Evolutionary conservation across 2,329 filamentous ascomycete species (phyloP).

Genomic region (Volutella citrinella): DNA sequence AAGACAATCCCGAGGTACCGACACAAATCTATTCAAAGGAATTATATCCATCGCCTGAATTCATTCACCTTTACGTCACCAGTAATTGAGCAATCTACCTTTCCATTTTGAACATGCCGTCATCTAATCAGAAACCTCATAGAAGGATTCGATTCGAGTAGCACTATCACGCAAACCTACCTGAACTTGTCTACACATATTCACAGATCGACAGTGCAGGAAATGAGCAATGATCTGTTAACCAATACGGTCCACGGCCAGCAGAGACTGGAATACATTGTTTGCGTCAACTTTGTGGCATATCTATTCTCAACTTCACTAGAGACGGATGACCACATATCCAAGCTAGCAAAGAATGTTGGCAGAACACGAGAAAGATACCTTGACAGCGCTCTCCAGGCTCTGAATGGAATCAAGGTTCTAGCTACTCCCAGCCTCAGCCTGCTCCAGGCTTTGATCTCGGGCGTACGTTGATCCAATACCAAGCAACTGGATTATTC

Average conservation of each 20-base stretch:
- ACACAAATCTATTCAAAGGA: not conserved
- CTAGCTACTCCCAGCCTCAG: not conserved
- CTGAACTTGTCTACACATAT: not conserved
- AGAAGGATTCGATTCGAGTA: not conserved
- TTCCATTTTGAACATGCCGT: too few relatives aligned
- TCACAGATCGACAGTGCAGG: not conserved
- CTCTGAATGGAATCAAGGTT: slow-evolving; percentile 1
- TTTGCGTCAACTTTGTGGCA: slow-evolving; percentile 3
- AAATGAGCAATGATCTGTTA: not conserved
- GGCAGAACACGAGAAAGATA: slow-evolving; percentile 2
- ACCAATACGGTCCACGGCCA: slow-evolving; percentile 4
- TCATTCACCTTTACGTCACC: slow-evolving; percentile 1
- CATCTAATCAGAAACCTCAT: too few relatives aligned
- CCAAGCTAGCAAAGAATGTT: slow-evolving; percentile 1
- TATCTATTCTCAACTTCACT: slow-evolving; percentile 2
- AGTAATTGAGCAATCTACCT: not conserved
- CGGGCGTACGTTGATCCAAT: not conserved
- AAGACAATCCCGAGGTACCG: not conserved
- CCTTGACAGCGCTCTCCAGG: not conserved
- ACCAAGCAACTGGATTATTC: too few relatives aligned
- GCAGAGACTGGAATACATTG: slow-evolving; percentile 2
- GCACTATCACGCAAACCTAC: slow-evolving; percentile 1
- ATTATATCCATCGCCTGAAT: slow-evolving; percentile 1
- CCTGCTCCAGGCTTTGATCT: slow-evolving; percentile 1
- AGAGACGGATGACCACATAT: slow-evolving; percentile 1